Base-by-base conservation (phyloP, 108 stramenopile genomes). In the Conticribra weissflogii region DNA sequence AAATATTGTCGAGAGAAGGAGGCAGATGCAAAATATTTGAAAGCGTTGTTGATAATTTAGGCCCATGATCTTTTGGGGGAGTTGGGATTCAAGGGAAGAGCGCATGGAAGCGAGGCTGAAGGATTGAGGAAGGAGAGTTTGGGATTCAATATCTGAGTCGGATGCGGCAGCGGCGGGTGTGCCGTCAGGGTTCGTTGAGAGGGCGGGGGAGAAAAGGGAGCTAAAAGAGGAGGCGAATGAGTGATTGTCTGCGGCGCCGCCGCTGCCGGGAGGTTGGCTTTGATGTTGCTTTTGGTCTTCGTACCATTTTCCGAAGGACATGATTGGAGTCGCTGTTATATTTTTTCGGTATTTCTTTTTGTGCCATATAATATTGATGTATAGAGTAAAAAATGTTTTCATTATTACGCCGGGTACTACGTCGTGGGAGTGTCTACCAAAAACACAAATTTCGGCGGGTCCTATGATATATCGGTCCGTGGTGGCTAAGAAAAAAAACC, bases 21-120 rank as follows among this genome's bases (percentile, higher is more conserved):
- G 69, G 7, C 85, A 66, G 2, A 88, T 85, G 60, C 88, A 88
- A 63, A 95, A 95, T 52, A 92, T 77, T 85, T 94, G 70, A 52
- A 95, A 95, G 49, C 94, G 81, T 74, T 95, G 91, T 62, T 95
- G 94, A 62, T 95, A 95, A 70, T 90, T 90, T 88, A 95, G 88
- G 25, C 94, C 94, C 78, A 92, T 66, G 45, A 95, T 88, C 69
- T 92, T 86, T 73, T 86, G 83, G 17, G 94, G 94, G 77, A 95
- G 79, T 72, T 89, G 85, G 0, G 90, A 78, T 69, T 95, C 94
- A 78, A 95, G 84, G 12, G 85, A 72, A 25, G 88, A 82, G 31
- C 83, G 87, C 88, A 95, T 90, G 63, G 64, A 81, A 44, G 83
- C 68, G 44, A 85, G 80, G 27, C 74, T 73, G 21, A 87, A 83